Base-by-base conservation (phyloP, 305 asterid species). In the Lippia alba region DNA sequence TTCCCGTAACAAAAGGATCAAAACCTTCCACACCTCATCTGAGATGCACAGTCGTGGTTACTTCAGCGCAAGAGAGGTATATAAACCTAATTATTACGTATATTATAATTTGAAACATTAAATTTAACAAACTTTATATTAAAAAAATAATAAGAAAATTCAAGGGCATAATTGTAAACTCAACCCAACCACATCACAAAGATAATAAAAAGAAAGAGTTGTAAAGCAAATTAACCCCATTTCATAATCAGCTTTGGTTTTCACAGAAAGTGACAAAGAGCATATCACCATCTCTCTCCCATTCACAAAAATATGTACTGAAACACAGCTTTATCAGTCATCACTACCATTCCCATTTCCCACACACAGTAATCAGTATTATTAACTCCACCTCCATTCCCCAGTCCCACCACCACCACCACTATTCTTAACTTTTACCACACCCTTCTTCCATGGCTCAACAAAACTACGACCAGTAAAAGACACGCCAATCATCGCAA, bases 391-490 rank as follows among this genome's bases (percentile, higher is more conserved):
- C 17, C 36, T 12, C 36, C 56, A 50, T 58, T 30, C 46, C n/a
- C n/a, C n/a, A n/a, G n/a, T n/a, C n/a, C n/a, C n/a, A n/a, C n/a
- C n/a, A n/a, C n/a, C n/a, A n/a, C n/a, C n/a, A n/a, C 17, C 36
- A 16, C 36, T 51, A 50, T 58, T 30, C 46, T 56, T 55, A 71
- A 19, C 67, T 70, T 72, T 81, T 70, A 80, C 81, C 51, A 32
- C 39, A 41, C 50, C 56, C 59, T 15, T 68, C 72, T 19, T 70
- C 83, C 73, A 77, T 69, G 77, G 63, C 74, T 40, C 16, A 18
- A 12, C 66, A 18, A 34, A 6, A n/a, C 33, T 6, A 17, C 14
- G 1, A 57, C 44, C 76, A 59, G 80, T 75, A 74, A 74, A 72
- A 81, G 51, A 19, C 74, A 11, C 12, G 12, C 56, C 16, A 76